Conservation (phyloP, 2,329 filamentous ascomycete species). For the Calonectria ilicicola region DNA sequence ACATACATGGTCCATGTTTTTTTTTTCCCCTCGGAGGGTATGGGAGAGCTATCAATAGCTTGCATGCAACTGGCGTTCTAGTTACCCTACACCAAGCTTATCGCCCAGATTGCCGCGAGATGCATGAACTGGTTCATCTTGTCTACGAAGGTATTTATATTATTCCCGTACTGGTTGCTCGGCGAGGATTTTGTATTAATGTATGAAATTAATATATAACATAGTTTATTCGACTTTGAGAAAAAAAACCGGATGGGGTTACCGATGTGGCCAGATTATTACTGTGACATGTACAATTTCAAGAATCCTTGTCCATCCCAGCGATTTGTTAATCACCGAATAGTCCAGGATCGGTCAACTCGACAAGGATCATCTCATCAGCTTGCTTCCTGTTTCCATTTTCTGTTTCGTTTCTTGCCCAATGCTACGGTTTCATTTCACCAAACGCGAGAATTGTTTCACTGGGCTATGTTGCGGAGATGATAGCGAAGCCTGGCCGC, state of each 20-base stretch:
- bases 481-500: not conserved
- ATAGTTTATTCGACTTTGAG: not conserved
- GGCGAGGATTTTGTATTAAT: not conserved
- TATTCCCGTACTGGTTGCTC: not conserved
- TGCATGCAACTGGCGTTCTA: no score
- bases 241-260: not conserved
- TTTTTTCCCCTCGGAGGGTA: not conserved
- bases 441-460: conserved; percentile 1
- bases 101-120: not conserved
- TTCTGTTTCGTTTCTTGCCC: conserved; percentile 4
- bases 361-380: not conserved
- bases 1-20: not conserved
- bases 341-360: not conserved
- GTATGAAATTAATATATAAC: not conserved
- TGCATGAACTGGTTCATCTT: not conserved
- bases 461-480: not conserved
- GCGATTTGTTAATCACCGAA: not conserved
- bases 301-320: not conserved
- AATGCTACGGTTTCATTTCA: conserved; percentile 6
- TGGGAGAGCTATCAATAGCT: no score
- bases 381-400: not conserved
- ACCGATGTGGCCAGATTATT: not conserved
- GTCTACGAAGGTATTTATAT: not conserved
- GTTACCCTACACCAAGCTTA: not conserved
- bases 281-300: not conserved